Percentiles rank a stretch among this genome's conserved stretches.
phyloP scores from a whole-genome alignment of 176 grass and related monocot species.

The Tuctoria greenei region DNA sequence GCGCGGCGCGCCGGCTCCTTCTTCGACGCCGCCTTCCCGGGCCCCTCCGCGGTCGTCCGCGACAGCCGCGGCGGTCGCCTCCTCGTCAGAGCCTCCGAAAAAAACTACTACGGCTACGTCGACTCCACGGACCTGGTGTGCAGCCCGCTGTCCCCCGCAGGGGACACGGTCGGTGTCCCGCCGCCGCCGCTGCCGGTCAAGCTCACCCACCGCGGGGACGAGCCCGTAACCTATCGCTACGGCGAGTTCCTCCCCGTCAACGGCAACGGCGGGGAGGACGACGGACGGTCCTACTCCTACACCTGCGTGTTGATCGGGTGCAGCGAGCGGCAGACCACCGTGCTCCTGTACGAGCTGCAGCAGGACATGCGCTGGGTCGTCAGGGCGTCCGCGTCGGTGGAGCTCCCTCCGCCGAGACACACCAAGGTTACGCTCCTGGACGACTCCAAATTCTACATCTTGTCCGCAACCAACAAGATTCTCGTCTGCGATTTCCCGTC shows the following conservation, averaged over 20 bases:
- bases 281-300: slow-evolving; percentile 20
- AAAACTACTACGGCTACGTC: not conserved
- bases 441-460: slow-evolving; percentile 17
- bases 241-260: slow-evolving; percentile 15
- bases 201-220: not conserved
- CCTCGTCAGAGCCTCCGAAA: slow-evolving; percentile 8
- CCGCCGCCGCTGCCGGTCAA: slow-evolving; percentile 3
- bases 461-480: not conserved
- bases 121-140: slow-evolving; percentile 12
- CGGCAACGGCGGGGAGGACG: not conserved
- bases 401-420: not conserved
- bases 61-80: slow-evolving; percentile 29
- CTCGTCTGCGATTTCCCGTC: slow-evolving; percentile 3
- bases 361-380: slow-evolving; percentile 5
- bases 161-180: slow-evolving; percentile 2
- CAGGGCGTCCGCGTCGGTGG: not conserved
- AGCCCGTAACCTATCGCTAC: not conserved
- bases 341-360: slow-evolving; percentile 27
- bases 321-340: slow-evolving; percentile 16
- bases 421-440: slow-evolving; percentile 11
- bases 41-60: not conserved
- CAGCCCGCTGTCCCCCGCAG: slow-evolving; percentile 22
- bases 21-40: slow-evolving; percentile 20
- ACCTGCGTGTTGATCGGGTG: slow-evolving; percentile 23
- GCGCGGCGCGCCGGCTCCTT: slow-evolving; percentile 18